Base-by-base conservation (phyloP, 2,329 filamentous ascomycete genomes). In the Geosmithia flava region DNA sequence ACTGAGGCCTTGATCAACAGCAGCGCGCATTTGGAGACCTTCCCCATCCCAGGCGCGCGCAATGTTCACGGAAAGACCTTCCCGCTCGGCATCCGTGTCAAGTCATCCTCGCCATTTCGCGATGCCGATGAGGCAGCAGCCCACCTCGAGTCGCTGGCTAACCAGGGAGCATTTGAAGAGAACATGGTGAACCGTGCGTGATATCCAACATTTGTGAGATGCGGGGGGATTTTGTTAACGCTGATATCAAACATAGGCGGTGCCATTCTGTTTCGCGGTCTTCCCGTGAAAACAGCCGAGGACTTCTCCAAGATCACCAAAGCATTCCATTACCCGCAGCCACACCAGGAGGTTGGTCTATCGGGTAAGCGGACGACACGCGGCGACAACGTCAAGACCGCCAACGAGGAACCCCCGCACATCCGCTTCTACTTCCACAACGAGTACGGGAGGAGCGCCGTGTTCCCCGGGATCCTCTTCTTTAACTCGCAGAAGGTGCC, bases 381-480 rank as follows among this genome's bases (percentile, higher is more conserved):
- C 10, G 43, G 43, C 8, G 43, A 45, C 20, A 45, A 45, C n/a
- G 27, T 45, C 19, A 45, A 45, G 20, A 45, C 43, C 3, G 43
- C 43, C 19, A 45, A 45, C 43, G 43, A 45, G 20, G 43, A 45
- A 16, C 43, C 43, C 2, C 23, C 43, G 19, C 20, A 45, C 43
- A 29, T 45, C 43, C 19, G 23, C 10, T 45, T 45, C 43, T 45
- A 45, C 27, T 45, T 27, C n/a, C 43, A 45, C 43, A 45, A 45
- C 16, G 43, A 45, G 20, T 45, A 45, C 23, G 43, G 43, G 10
- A 23, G 43, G 27, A 45, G 43, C 20, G 43, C 43, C 27, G 10
- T 20, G 11, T 45, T 45, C 16, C 43, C 43, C 8, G 20, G 43
- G 3, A 45, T 45, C n/a, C 8, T 45, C 10, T 45, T 45, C 19